Base-by-base conservation (phyloP, 106 monocot species). In the Dactylorhiza incarnata region DNA sequence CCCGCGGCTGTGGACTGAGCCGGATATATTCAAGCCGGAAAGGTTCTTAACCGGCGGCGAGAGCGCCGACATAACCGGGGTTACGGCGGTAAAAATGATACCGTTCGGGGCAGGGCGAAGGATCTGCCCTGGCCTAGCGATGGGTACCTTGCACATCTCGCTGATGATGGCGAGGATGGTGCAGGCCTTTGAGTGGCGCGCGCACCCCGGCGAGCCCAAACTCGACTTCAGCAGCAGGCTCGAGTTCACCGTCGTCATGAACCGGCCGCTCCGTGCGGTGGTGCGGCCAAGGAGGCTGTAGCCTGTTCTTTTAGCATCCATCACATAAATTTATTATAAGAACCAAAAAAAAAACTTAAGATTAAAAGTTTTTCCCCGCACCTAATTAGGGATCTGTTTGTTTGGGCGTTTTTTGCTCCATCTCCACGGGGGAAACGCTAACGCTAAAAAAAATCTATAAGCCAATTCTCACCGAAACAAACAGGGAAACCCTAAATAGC, bases 221-320 rank as follows among this genome's bases (percentile, higher is more conserved):
- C 55, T 95, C 25, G 84, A 92, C 13, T 82, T 95, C 58, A 16
- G 45, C 24, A 87, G 89, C 75, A 95, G 86, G 78, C 70, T 84
- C 16, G 92, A 95, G 79, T 95, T 95, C 78, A 95, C 95, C 44
- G 85, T 95, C 48, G 95, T 95, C 67, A 95, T 92, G 95, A 78
- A 76, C 16, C 72, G 61, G 67, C 79, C 89, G 1, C 86, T 95
- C 24, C 67, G 76, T 48, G 84, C 95, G 10, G n/a, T 83, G 69
- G 82, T 90, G 19, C 73, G 63, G 26, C 86, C 85, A 4, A 83
- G 91, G 84, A 83, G 76, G 24, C 37, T 37, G 37, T 37, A 37
- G 37, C 37, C n/a, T n/a, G n/a, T n/a, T n/a, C n/a, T n/a, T n/a
- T n/a, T n/a, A n/a, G n/a, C n/a, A n/a, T n/a, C n/a, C 37, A 37